A percentile compares a stretch with the other conserved stretches of the same genome.
phyloP scores from a whole-genome alignment of 2,329 filamentous ascomycete genomes.

The Xylaria sp. region DNA sequence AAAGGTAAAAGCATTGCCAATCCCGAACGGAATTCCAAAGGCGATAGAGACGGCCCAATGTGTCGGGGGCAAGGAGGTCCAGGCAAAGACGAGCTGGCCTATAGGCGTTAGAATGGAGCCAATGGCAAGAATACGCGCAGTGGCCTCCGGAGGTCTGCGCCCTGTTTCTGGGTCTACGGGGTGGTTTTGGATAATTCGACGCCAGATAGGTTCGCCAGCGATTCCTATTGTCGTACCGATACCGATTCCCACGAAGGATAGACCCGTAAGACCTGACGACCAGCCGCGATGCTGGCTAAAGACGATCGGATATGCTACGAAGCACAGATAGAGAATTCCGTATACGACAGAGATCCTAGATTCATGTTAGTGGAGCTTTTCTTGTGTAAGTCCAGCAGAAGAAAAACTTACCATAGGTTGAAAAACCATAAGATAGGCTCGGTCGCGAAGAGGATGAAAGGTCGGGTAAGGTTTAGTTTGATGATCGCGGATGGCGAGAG shows the following conservation, averaged over 20 bases:
- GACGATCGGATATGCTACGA: constrained; percentile 89
- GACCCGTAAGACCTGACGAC: constrained; percentile 76
- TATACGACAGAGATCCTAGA: constrained; percentile 82
- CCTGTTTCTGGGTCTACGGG: constrained; percentile 79
- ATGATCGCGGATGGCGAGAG: constrained; percentile 73
- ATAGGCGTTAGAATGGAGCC: constrained; percentile 78
- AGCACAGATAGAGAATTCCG: constrained; percentile 88
- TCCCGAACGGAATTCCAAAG: constrained; percentile 82
- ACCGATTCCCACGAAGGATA: constrained; percentile 81
- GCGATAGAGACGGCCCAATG: constrained; percentile 85
- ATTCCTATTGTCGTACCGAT: constrained; percentile 72
- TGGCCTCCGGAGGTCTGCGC: constrained; percentile 79
- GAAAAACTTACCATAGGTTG: constrained; percentile 66
- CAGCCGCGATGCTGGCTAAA: constrained; percentile 81
- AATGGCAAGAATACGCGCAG: constrained; percentile 82
- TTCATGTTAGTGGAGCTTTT: constrained; percentile 16
- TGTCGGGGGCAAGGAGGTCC: constrained; percentile 84
- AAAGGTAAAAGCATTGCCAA: constrained; percentile 81
- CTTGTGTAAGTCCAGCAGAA: not conserved
- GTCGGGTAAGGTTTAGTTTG: constrained; percentile 79
- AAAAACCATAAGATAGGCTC: constrained; percentile 85
- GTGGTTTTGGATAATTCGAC: constrained; percentile 81
- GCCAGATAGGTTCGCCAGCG: constrained; percentile 75
- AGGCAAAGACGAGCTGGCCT: constrained; percentile 87
- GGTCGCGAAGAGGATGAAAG: constrained; percentile 79